Evolutionary conservation across 148 eudicot species (phyloP), one percentile per base, ranked within the genome.

Genomic region (Rhododendron simsii): DNA sequence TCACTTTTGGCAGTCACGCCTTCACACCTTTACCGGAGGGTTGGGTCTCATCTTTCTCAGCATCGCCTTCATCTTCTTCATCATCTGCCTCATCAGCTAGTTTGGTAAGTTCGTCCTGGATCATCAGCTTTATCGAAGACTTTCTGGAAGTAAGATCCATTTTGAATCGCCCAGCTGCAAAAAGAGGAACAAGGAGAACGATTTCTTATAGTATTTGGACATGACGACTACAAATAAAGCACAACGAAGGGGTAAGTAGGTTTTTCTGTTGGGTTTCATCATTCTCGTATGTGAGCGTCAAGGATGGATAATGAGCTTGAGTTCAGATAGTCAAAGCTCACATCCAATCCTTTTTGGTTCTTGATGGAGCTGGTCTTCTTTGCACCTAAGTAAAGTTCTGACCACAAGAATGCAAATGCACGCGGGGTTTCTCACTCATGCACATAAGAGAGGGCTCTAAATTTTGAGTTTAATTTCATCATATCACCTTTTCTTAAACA

Each of bases 41-140:
- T 51, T 85, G 90, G 41, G 86, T 89, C 85, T 90, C 93, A n/a
- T 89, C 92, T 79, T 94, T 91, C 53, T 87, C 91, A 14, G 89
- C 85, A 61, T 87, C 93, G 9, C 41, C 95, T 82, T 88, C 99
- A 16, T 97, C 97, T 7, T 94, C 99, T n/a, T 97, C 99, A 12
- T 92, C 93, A 7, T 93, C 99, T 8, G 93, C 94, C 86, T 92
- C 98, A 33, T 96, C 98, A 78, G 98, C 98, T 78, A 98, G 89
- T 86, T 93, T 95, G 21, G 98, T 98, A 41, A 98, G 98, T 90
- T 98, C 99, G 3, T 93, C 96, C 89, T 98, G 98, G 87, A 95
- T 94, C 93, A 98, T 93, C 76, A 88, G 89, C 94, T 98, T 98
- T 88, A 98, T 94, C 4, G 92, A 86, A 87, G 92, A 30, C 85